A percentile compares a stretch with the other conserved stretches of the same genome.
phyloP scores from a whole-genome alignment of 768 basidiomycete genomes.

The Termitomyces sp. region DNA sequence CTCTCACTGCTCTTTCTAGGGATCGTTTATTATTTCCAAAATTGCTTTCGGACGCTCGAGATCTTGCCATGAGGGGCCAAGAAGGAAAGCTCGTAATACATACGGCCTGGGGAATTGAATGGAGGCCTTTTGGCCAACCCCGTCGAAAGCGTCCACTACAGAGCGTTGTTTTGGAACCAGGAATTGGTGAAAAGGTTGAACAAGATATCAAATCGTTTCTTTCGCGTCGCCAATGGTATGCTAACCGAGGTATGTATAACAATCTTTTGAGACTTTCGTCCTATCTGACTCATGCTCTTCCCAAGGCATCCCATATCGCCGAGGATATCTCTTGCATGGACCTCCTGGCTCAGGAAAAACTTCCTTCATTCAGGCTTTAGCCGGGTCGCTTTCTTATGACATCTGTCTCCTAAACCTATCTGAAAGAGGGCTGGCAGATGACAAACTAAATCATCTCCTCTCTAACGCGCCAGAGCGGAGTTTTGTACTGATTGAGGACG shows the following conservation, averaged over 20 bases:
- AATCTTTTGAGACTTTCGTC: not conserved
- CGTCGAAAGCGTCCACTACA: conserved; percentile 78
- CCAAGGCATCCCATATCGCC: conserved; percentile 91
- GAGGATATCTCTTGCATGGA: conserved; percentile 92
- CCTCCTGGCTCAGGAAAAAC: conserved; percentile 98
- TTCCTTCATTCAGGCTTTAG: conserved; percentile 96
- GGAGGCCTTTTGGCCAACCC: conserved; percentile 93
- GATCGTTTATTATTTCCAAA: conserved; percentile 78
- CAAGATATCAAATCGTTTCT: conserved; percentile 80
- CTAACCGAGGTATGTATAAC: conserved; percentile 72
- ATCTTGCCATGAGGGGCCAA: conserved; percentile 77
- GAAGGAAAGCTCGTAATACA: conserved; percentile 96
- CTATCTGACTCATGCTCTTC: conserved; percentile 3
- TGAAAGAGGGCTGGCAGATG: conserved; percentile 93
- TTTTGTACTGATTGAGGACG: conserved; percentile 94
- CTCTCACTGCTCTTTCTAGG: conserved; percentile 84
- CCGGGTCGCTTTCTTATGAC: conserved; percentile 88
- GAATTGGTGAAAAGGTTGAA: conserved; percentile 82
- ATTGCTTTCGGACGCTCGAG: conserved; percentile 84
- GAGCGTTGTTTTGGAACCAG: conserved; percentile 84
- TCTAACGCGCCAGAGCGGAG: conserved; percentile 92
- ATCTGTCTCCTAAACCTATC: conserved; percentile 95
- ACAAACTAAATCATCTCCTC: conserved; percentile 90
- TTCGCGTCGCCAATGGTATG: conserved; percentile 87
- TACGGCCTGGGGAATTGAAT: conserved; percentile 95